Conservation (phyloP, 129 eudicot genomes). For the Heracleum sosnowskyi region DNA sequence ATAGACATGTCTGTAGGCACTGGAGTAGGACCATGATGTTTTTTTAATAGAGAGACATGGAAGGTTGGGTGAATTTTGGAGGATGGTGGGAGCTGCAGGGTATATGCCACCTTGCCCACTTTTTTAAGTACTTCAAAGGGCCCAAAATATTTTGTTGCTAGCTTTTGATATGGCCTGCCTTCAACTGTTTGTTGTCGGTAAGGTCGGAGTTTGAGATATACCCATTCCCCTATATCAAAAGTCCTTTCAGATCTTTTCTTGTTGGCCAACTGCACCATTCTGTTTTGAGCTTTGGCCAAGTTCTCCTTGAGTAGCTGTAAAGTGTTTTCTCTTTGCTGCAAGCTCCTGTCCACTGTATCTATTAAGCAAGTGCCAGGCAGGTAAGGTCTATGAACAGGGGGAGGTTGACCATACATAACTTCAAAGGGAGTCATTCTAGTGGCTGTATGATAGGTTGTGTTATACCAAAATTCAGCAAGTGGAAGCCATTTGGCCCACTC, state of each 20-base stretch:
- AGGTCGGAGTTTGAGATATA: not conserved
- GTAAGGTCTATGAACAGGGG: not conserved
- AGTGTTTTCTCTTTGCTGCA: too few relatives aligned
- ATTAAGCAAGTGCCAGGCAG: not conserved
- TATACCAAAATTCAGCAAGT: not conserved
- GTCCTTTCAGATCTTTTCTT: not conserved
- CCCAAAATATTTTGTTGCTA: not conserved
- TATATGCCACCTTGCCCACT: not conserved
- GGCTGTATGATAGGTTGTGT: not conserved
- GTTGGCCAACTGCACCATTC: not conserved
- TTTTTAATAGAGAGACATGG: not conserved
- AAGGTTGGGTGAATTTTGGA: not conserved
- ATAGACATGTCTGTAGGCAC: accelerated
- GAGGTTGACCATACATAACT: not conserved
- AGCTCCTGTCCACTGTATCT: not conserved
- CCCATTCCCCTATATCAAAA: not conserved
- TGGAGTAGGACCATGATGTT: not conserved
- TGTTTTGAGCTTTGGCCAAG: not conserved
- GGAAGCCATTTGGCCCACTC: not conserved
- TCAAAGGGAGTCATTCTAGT: not conserved
- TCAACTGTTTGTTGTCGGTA: not conserved
- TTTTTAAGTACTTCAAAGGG: too few relatives aligned
- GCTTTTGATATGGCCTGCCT: not conserved
- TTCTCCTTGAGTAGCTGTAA: not conserved
- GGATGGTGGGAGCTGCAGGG: not conserved